These are phyloP conservation scores for Ustilago curta DNA, from an alignment of 1,284 basidiomycete genomes.

Conservation along the genomic window DNA sequence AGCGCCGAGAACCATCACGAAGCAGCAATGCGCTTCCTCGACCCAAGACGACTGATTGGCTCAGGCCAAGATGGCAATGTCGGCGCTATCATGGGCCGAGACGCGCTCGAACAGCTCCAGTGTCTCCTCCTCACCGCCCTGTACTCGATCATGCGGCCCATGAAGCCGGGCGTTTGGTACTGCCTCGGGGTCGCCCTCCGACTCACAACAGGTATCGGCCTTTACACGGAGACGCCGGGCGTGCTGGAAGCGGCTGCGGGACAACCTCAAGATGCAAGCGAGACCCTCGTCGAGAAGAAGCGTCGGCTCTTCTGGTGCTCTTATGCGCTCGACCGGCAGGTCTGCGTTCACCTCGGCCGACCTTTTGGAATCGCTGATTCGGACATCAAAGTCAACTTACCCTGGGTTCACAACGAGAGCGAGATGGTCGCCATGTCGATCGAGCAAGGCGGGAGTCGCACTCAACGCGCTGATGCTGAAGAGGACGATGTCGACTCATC, in stretches of 20 bases:
- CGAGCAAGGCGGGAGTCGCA: constrained; percentile 5
- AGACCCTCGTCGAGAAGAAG: constrained; percentile 42
- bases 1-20: constrained; percentile 54
- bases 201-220: constrained; percentile 49
- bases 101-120: constrained; percentile 51
- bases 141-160: constrained; percentile 54
- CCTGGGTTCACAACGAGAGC: constrained; percentile 37
- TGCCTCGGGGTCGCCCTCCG: constrained; percentile 47
- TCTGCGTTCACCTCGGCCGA: constrained; percentile 49
- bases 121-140: constrained; percentile 49
- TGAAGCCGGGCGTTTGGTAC: constrained; percentile 53
- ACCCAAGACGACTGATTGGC: constrained; percentile 27
- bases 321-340: constrained; percentile 48
- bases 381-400: constrained; percentile 48
- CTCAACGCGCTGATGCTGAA: constrained; percentile 7
- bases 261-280: constrained; percentile 23
- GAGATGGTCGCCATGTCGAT: constrained; percentile 38
- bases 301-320: constrained; percentile 54
- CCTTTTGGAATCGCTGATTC: constrained; percentile 53
- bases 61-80: constrained; percentile 39
- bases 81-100: constrained; percentile 52
- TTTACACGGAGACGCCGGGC: constrained; percentile 41
- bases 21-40: constrained; percentile 51
- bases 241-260: constrained; percentile 27
- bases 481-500: constrained; percentile 36